These are phyloP conservation scores for Leishmania tropica DNA, from an alignment of 208 protist genomes.

Conservation along the genomic window DNA sequence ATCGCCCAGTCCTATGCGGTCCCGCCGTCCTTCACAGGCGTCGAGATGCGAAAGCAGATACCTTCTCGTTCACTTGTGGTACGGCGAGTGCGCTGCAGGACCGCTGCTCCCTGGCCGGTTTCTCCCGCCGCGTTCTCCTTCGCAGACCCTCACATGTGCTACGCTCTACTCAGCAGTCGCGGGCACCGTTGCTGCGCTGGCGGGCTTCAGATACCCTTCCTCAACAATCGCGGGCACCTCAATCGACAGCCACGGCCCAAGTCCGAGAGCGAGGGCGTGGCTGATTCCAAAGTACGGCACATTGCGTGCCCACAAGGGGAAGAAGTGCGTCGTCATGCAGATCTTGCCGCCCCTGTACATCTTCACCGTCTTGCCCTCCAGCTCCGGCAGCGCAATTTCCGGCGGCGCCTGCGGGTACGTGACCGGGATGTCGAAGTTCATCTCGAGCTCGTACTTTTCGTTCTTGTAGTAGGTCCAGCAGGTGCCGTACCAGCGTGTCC, in stretches of 20 bases:
- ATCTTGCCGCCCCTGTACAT: slow-evolving; percentile 99
- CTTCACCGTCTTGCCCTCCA: slow-evolving; percentile 98
- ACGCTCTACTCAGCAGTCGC: neutral
- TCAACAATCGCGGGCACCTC: slow-evolving; percentile 97
- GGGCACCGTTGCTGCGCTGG: slow-evolving; percentile 9
- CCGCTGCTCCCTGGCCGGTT: neutral
- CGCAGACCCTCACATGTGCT: neutral
- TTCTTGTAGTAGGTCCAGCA: slow-evolving; percentile 97
- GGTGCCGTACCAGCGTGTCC: slow-evolving; percentile 96
- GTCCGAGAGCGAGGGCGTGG: slow-evolving; percentile 96
- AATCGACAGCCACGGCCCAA: slow-evolving; percentile 97
- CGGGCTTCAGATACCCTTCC: slow-evolving; percentile 78
- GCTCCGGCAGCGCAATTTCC: slow-evolving; percentile 96
- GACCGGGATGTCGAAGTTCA: slow-evolving; percentile 98
- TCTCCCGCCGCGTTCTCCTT: neutral
- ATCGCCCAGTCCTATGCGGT: neutral
- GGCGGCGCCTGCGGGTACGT: slow-evolving; percentile 96
- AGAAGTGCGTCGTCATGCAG: slow-evolving; percentile 98
- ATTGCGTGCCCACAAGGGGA: slow-evolving; percentile 97
- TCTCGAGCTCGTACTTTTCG: slow-evolving; percentile 97
- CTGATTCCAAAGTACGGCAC: slow-evolving; percentile 98
- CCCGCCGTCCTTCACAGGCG: neutral
- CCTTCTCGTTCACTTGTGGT: neutral
- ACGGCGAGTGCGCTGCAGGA: neutral
- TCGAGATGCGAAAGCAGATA: neutral